Evolutionary conservation across 2,329 filamentous ascomycete species (phyloP), one percentile per base, ranked within the genome.

Genomic region (Fusarium humuli): DNA sequence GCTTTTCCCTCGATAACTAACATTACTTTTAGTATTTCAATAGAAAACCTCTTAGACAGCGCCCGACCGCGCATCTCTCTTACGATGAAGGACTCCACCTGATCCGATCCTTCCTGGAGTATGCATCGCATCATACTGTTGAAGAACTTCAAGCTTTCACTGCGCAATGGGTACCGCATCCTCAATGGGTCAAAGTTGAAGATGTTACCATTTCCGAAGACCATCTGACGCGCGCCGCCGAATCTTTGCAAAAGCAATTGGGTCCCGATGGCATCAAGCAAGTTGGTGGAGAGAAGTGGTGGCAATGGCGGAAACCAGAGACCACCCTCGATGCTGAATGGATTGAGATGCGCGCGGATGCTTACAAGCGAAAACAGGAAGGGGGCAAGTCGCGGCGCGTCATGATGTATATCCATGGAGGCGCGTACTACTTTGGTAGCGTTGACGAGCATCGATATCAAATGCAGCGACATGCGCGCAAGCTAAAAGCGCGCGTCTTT

Each of bases 381-480:
- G 82, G 82, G 18, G 87, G 88, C 50, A 85, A 86, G 23, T 87
- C 88, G 20, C 90, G 90, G 72, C 89, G 94, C 55, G 90, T 97
- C 61, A 97, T 98, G 88, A 83, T 99, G 25, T 98, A 98, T 80
- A 85, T 98, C 23, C 96, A 98, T 77, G 96, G 96, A 16, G 95
- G 95, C 9, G 95, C 92, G 22, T 98, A 97, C 81, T 99, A 91
- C 81, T 98, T 99, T 78, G 95, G 96, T 16, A 97, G 94, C 73
- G 91, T 98, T 40, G 94, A 98, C 77, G 94, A 97, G 79, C 96
- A 98, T 83, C 90, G 96, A n/a, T 98, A 98, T 81, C 95, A 98
- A 84, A 90, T 99, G 86, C 96, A 99, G 80, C 88, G 95, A 50
- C 94, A 98, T 85, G 96, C 96, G 29, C 88, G 96, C 57, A 98